Conservation (phyloP, 371 early-diverging fungal genomes). For the Rhizopus sp. region DNA sequence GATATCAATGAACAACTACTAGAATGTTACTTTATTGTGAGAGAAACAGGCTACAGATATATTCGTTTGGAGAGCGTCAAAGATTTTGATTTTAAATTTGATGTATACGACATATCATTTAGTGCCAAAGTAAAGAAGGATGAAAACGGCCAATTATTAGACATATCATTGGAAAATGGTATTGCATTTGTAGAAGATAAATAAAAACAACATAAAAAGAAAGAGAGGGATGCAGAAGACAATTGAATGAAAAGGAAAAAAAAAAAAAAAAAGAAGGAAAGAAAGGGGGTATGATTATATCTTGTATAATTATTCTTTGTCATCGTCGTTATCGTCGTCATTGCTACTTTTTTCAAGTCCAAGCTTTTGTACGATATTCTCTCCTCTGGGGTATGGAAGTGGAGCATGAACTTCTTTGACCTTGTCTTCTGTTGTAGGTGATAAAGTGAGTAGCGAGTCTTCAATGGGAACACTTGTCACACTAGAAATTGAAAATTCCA, state of each 20-base stretch:
- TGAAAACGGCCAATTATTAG: conserved; percentile 39
- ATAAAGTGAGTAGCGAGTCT: background rate
- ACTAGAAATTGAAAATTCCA: background rate
- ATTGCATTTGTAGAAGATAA: conserved; percentile 31
- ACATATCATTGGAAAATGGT: conserved; percentile 29
- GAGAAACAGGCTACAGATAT: conserved; percentile 51
- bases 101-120: conserved; percentile 51
- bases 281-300: background rate
- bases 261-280: background rate
- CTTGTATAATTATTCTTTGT: background rate
- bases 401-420: background rate
- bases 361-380: background rate
- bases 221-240: background rate
- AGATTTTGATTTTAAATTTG: conserved; percentile 37
- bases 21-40: conserved; percentile 41
- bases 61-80: conserved; percentile 44
- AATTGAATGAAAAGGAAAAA: background rate
- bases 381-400: conserved; percentile 5
- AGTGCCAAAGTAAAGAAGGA: conserved; percentile 42
- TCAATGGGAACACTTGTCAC: background rate
- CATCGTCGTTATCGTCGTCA: too few relatives aligned
- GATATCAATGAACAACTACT: conserved; percentile 19
- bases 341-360: background rate
- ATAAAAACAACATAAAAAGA: background rate
- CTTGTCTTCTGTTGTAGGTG: background rate